These are phyloP conservation scores for Sabuloglossum arenarium DNA, from an alignment of 495 filamentous ascomycete genomes.

Conservation along the genomic window DNA sequence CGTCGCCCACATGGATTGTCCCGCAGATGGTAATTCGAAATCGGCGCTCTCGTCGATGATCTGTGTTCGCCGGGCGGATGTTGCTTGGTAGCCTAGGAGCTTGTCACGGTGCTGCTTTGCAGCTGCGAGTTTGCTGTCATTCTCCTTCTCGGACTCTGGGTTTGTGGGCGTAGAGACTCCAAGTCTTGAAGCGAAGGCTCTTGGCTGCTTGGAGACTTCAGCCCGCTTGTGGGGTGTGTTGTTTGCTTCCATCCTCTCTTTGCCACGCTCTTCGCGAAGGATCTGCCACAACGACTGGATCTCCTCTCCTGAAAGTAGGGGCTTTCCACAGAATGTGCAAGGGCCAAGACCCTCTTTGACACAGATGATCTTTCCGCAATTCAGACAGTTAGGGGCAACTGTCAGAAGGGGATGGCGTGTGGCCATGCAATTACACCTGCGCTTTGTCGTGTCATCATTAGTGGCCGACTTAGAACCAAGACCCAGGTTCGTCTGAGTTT, in stretches of 20 bases:
- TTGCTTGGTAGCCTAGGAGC: constrained; percentile 63
- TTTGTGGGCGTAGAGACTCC: background rate
- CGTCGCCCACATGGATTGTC: constrained; percentile 65
- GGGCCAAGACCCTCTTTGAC: constrained; percentile 85
- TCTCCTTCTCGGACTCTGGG: background rate
- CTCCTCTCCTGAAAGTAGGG: constrained; percentile 48
- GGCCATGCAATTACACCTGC: constrained; percentile 69
- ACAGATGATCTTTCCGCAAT: constrained; percentile 93
- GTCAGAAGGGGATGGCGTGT: constrained; percentile 64
- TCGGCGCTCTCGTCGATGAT: constrained; percentile 88
- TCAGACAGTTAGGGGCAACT: constrained; percentile 78
- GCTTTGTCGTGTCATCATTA: constrained; percentile 24
- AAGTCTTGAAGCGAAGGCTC: constrained; percentile 19
- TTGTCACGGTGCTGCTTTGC: constrained; percentile 66
- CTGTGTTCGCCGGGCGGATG: constrained; percentile 72
- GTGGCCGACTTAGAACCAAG: constrained; percentile 20
- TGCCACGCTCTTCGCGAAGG: constrained; percentile 66
- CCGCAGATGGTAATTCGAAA: constrained; percentile 54
- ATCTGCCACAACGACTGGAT: constrained; percentile 71
- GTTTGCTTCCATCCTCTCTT: constrained; percentile 64
- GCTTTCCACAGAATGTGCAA: constrained; percentile 72
- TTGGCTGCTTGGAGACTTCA: constrained; percentile 35
- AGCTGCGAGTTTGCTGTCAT: constrained; percentile 21
- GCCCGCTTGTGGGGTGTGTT: constrained; percentile 42
- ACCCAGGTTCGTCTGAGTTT: constrained; percentile 71